phyloP scores from a whole-genome alignment of 2,329 filamentous ascomycete genomes.

The Fusarium nematophilum region DNA sequence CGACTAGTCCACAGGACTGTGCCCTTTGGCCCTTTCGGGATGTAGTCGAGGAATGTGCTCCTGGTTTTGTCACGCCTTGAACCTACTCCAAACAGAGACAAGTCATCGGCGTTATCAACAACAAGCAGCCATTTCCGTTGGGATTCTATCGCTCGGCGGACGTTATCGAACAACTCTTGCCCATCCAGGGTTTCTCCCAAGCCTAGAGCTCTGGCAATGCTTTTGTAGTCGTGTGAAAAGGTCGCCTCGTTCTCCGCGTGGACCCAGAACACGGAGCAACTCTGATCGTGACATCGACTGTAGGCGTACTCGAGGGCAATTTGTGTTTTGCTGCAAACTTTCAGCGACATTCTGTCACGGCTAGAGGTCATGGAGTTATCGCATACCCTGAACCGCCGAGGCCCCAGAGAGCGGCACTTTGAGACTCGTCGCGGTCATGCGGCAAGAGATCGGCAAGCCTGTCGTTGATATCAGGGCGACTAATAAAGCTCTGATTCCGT shows the following conservation, averaged over 20 bases:
- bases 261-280: conserved; percentile 52
- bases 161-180: conserved; percentile 31
- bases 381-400: conserved; percentile 30
- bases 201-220: conserved; percentile 43
- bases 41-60: conserved; percentile 27
- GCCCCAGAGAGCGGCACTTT: conserved; percentile 27
- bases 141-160: conserved; percentile 32
- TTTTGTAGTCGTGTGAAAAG: conserved; percentile 47
- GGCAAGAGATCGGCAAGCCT: conserved; percentile 20
- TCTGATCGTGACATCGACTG: conserved; percentile 24
- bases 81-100: conserved; percentile 42
- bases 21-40: conserved; percentile 42
- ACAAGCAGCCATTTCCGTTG: conserved; percentile 45
- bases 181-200: conserved; percentile 33
- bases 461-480: conserved; percentile 1
- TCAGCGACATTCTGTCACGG: not conserved
- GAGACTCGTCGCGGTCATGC: not conserved
- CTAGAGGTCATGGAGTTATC: not conserved
- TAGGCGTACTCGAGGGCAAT: conserved; percentile 52
- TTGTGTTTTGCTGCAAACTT: conserved; percentile 50
- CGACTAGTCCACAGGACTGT: conserved; percentile 50
- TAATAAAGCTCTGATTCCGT: conserved; percentile 28
- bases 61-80: not conserved
- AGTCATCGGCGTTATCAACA: conserved; percentile 50
- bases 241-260: conserved; percentile 49